A percentile compares a stretch with the other conserved stretches of the same genome.
phyloP scores from a whole-genome alignment of 495 filamentous ascomycete species.

The Penicillium manginii region DNA sequence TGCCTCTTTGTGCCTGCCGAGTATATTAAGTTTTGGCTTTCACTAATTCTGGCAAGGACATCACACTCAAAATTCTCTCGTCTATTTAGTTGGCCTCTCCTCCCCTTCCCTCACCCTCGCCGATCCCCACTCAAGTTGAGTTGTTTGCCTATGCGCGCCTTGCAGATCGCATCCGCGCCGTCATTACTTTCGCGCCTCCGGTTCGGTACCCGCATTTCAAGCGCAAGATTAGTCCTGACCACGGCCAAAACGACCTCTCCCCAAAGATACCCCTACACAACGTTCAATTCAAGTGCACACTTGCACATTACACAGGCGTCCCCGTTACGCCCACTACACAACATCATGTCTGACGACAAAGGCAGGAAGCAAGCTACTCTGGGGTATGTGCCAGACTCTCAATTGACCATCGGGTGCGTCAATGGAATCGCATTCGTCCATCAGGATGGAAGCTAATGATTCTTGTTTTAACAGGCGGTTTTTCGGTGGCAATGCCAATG shows the following conservation, averaged over 20 bases:
- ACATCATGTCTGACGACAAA: constrained; percentile 46
- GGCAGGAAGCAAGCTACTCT: constrained; percentile 79
- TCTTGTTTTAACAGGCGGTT: constrained; percentile 37
- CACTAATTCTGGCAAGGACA: too few species aligned
- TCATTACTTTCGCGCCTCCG: constrained; percentile 23
- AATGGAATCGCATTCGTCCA: neutral
- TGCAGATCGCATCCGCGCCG: constrained; percentile 24
- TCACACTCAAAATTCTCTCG: too few species aligned
- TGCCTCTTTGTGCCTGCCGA: constrained; percentile 15
- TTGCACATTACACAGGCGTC: neutral
- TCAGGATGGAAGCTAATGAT: neutral
- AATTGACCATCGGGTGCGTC: constrained; percentile 84
- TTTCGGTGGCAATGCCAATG: constrained; percentile 45
- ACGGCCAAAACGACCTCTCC: neutral
- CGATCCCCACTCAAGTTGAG: neutral
- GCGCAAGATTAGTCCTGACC: neutral
- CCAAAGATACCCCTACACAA: neutral
- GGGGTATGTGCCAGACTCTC: constrained; percentile 85
- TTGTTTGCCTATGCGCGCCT: constrained; percentile 34
- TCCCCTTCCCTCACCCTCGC: too few species aligned
- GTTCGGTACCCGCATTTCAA: constrained; percentile 8
- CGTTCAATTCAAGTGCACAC: neutral
- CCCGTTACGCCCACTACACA: constrained; percentile 4
- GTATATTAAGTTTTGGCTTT: neutral
- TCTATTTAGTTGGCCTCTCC: constrained; percentile 12